Conservation (phyloP, 371 early-diverging fungal species). For the Apophysomyces ossiformis region DNA sequence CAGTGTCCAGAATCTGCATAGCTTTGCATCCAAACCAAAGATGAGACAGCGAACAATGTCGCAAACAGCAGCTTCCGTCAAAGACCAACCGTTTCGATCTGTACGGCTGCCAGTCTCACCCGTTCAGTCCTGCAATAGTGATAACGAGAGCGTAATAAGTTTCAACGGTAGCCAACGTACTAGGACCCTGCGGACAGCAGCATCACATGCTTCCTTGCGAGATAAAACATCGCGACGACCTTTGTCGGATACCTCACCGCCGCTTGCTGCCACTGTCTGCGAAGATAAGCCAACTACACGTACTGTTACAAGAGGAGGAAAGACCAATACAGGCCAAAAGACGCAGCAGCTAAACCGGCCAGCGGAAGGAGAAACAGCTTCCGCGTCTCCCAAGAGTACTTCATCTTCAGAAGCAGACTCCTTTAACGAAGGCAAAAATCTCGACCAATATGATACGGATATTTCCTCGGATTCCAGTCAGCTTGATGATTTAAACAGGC, state of each 20-base stretch:
- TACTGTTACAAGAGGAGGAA: not conserved
- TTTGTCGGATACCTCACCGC: not conserved
- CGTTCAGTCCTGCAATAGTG: slow-evolving; percentile 2
- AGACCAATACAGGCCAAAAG: not conserved
- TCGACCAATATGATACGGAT: not conserved
- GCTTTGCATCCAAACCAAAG: slow-evolving; percentile 1
- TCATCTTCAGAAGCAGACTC: not conserved
- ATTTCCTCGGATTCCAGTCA: slow-evolving; percentile 1
- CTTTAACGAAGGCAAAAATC: not conserved
- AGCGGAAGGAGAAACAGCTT: not conserved
- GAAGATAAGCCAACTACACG: not conserved
- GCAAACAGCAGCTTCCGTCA: slow-evolving; percentile 12
- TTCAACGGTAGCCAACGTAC: slow-evolving; percentile 18
- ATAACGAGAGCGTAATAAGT: not conserved
- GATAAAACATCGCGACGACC: not conserved
- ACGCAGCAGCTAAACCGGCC: not conserved
- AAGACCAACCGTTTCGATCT: slow-evolving; percentile 6
- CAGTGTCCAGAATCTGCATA: slow-evolving; percentile 2
- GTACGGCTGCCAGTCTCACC: slow-evolving; percentile 9
- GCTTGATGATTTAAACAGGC: not conserved
- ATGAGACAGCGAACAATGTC: slow-evolving; percentile 26
- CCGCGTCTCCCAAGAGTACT: not conserved
- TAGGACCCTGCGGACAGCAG: slow-evolving; percentile 29
- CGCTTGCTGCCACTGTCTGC: not conserved
- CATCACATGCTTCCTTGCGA: slow-evolving; percentile 16